phyloP scores from a whole-genome alignment of 805 yeast genomes.

The Clavispora vitiphila region DNA sequence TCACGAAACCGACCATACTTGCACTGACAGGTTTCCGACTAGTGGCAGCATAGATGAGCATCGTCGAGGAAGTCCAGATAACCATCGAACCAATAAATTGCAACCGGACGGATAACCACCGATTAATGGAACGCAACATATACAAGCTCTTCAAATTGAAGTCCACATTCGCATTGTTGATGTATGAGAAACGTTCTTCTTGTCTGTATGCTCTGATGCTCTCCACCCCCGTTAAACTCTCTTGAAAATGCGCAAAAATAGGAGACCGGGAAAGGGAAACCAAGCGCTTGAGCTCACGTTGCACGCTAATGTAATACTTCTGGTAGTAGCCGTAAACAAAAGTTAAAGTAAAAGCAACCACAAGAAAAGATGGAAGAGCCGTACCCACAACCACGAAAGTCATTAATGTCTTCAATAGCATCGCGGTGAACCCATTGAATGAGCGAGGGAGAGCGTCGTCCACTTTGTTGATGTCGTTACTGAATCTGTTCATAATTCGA shows the following conservation, averaged over 20 bases:
- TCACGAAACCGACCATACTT: slow-evolving; percentile 59
- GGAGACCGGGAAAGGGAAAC: slow-evolving; percentile 69
- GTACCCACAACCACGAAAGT: slow-evolving; percentile 49
- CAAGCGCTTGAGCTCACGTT: slow-evolving; percentile 76
- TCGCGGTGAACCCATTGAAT: slow-evolving; percentile 43
- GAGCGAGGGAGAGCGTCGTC: slow-evolving; percentile 55
- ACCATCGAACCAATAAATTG: slow-evolving; percentile 57
- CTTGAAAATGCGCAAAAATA: slow-evolving; percentile 77
- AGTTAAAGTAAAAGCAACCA: slow-evolving; percentile 43
- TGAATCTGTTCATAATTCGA: slow-evolving; percentile 58
- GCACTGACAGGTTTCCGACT: slow-evolving; percentile 44
- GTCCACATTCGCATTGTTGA: slow-evolving; percentile 49
- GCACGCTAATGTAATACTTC: slow-evolving; percentile 57
- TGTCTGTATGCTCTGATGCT: slow-evolving; percentile 80
- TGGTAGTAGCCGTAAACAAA: slow-evolving; percentile 67
- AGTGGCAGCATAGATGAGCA: slow-evolving; percentile 38
- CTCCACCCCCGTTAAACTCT: slow-evolving; percentile 69
- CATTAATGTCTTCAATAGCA: slow-evolving; percentile 40
- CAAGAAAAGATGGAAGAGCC: slow-evolving; percentile 50
- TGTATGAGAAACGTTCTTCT: slow-evolving; percentile 51
- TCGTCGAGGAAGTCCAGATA: slow-evolving; percentile 45
- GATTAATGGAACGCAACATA: slow-evolving; percentile 49
- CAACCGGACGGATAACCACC: slow-evolving; percentile 63
- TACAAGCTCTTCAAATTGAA: slow-evolving; percentile 43
- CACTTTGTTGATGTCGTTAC: slow-evolving; percentile 55